These are phyloP conservation scores for Ensete glaucum DNA, from an alignment of 176 grass and related monocot species.

Conservation along the genomic window DNA sequence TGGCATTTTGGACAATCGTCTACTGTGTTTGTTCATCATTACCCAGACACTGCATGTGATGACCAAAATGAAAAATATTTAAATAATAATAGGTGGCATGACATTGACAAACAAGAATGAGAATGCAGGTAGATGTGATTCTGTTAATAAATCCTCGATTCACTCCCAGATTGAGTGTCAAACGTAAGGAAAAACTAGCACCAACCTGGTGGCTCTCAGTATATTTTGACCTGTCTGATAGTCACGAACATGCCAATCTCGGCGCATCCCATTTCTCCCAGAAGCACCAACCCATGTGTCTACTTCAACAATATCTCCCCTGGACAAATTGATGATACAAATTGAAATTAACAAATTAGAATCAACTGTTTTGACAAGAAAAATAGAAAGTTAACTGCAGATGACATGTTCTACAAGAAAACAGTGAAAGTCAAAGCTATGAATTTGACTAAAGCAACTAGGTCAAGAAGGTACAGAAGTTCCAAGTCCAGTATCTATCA, in stretches of 20 bases:
- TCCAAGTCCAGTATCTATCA: no score
- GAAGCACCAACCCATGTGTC: conserved; percentile 78
- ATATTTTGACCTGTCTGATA: conserved; percentile 55
- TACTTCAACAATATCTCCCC: conserved; percentile 81
- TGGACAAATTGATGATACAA: conserved; percentile 28
- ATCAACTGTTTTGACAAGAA: background rate
- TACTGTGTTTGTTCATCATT: conserved; percentile 92
- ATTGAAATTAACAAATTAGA: background rate
- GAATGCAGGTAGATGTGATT: background rate
- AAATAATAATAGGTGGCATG: conserved; percentile 10
- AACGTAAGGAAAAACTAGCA: background rate
- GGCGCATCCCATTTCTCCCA: conserved; percentile 95
- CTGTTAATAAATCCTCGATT: no score
- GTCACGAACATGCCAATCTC: conserved; percentile 93
- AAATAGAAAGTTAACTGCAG: background rate
- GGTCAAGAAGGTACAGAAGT: no score
- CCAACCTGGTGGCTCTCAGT: conserved; percentile 72
- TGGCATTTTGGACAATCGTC: conserved; percentile 82
- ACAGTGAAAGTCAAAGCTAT: no score
- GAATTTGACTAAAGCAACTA: no score
- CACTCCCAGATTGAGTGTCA: no score
- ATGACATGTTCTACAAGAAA: background rate
- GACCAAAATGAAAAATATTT: background rate
- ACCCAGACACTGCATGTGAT: conserved; percentile 73
- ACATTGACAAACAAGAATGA: background rate